Evolutionary conservation across 495 filamentous ascomycete genomes (phyloP).

Genomic region (Xylaria bambusicola): DNA sequence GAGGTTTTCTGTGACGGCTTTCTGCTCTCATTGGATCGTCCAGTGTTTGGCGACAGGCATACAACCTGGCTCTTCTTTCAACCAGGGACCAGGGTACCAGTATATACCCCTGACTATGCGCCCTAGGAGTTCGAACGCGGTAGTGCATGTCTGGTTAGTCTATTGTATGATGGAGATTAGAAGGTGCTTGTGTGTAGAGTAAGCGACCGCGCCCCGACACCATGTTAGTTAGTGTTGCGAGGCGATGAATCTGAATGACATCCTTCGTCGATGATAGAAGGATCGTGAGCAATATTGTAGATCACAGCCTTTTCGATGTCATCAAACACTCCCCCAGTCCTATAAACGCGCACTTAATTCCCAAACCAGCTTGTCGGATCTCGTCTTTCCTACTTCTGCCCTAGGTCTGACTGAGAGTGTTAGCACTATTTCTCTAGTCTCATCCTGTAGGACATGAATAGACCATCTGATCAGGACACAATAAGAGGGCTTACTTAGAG

Average conservation of each 20-base stretch:
- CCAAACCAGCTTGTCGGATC: neutral
- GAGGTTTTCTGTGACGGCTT: constrained; percentile 6
- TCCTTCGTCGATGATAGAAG: neutral
- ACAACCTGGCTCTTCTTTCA: neutral
- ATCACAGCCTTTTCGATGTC: neutral
- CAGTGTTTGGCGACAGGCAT: constrained; percentile 5
- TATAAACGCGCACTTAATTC: neutral
- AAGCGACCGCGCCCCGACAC: no score
- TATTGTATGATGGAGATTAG: neutral
- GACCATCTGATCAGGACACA: neutral
- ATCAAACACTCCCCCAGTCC: neutral
- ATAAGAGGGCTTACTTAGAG: neutral
- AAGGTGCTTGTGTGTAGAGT: no score
- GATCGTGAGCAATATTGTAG: neutral
- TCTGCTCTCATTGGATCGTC: constrained; percentile 7
- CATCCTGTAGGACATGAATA: neutral
- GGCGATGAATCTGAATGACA: no score
- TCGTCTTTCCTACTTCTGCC: neutral
- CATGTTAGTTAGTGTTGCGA: no score
- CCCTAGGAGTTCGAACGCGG: neutral
- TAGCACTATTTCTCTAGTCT: neutral
- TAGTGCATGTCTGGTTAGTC: neutral
- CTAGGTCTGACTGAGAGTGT: neutral
- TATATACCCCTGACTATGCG: neutral
- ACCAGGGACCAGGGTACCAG: neutral